Conservation (phyloP, 441 rosid genomes). For the Macaranga tanarius region DNA sequence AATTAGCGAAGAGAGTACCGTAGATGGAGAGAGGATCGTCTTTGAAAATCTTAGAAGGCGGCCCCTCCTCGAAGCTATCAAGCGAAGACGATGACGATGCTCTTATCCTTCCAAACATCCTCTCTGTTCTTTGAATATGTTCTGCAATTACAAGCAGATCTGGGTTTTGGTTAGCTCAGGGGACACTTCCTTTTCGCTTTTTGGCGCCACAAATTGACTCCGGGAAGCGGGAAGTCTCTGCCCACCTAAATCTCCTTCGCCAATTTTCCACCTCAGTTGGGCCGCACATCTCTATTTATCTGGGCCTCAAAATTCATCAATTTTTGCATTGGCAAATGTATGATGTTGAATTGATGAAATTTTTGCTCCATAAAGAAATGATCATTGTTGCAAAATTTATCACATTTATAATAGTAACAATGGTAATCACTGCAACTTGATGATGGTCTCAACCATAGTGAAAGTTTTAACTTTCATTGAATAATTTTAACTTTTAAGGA, state of each 20-base stretch:
- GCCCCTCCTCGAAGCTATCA: slow-evolving; percentile 47
- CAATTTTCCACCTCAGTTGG: not conserved
- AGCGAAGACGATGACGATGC: slow-evolving; percentile 61
- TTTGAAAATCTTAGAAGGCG: slow-evolving; percentile 68
- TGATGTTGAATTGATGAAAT: too few relatives aligned
- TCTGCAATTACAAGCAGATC: not conserved
- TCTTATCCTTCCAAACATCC: slow-evolving; percentile 77
- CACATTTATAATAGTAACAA: too few relatives aligned
- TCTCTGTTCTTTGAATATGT: not conserved
- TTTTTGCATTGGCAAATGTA: too few relatives aligned
- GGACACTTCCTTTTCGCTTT: not conserved
- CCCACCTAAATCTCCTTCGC: not conserved
- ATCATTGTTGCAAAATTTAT: too few relatives aligned
- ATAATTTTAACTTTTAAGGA: too few relatives aligned
- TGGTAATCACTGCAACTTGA: too few relatives aligned
- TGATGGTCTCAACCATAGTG: too few relatives aligned
- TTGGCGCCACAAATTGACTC: slow-evolving; percentile 25
- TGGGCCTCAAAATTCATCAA: too few relatives aligned
- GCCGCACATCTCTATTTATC: not conserved
- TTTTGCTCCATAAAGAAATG: too few relatives aligned
- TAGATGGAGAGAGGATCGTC: slow-evolving; percentile 81
- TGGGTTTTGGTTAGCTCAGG: not conserved
- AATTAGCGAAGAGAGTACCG: slow-evolving; percentile 45
- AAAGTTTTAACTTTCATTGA: too few relatives aligned
- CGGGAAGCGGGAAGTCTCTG: slow-evolving; percentile 13